These are phyloP conservation scores for Mikania micrantha DNA, from an alignment of 129 eudicot species.

Conservation along the genomic window DNA sequence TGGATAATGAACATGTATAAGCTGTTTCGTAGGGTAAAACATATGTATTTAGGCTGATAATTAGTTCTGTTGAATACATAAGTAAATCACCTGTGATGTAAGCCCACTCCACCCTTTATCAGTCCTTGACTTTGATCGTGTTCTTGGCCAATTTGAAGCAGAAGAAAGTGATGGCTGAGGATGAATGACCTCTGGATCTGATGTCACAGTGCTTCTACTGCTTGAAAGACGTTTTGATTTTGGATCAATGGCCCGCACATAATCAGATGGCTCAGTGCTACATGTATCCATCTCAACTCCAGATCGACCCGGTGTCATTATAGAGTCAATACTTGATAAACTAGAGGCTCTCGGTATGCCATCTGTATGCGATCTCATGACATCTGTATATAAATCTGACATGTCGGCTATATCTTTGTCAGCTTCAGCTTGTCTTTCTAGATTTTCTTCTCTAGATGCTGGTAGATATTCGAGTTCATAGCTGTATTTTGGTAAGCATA, in stretches of 20 bases:
- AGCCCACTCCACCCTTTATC: constrained; percentile 85
- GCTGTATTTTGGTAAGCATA: constrained; percentile 86
- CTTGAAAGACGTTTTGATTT: constrained; percentile 76
- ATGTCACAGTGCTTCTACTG: constrained; percentile 55
- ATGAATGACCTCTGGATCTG: constrained; percentile 89
- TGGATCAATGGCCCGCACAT: constrained; percentile 80
- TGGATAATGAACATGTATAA: background rate
- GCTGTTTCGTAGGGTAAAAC: background rate
- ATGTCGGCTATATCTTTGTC: constrained; percentile 57
- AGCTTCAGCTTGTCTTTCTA: constrained; percentile 39
- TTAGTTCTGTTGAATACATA: background rate
- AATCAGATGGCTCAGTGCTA: constrained; percentile 93
- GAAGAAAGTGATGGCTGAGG: constrained; percentile 67
- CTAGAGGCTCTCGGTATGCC: constrained; percentile 95
- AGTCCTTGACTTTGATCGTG: constrained; percentile 79
- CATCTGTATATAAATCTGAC: constrained; percentile 86
- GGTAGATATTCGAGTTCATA: constrained; percentile 89
- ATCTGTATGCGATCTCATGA: constrained; percentile 73
- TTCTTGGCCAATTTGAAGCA: constrained; percentile 93
- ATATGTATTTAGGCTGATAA: background rate
- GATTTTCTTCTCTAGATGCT: constrained; percentile 44
- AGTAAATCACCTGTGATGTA: constrained; percentile 31
- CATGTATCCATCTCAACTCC: constrained; percentile 66
- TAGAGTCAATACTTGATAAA: constrained; percentile 90
- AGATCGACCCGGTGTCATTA: constrained; percentile 82